Base-by-base conservation (phyloP, 139 green algal genomes). In the Chlamydomonas schloesseri region DNA sequence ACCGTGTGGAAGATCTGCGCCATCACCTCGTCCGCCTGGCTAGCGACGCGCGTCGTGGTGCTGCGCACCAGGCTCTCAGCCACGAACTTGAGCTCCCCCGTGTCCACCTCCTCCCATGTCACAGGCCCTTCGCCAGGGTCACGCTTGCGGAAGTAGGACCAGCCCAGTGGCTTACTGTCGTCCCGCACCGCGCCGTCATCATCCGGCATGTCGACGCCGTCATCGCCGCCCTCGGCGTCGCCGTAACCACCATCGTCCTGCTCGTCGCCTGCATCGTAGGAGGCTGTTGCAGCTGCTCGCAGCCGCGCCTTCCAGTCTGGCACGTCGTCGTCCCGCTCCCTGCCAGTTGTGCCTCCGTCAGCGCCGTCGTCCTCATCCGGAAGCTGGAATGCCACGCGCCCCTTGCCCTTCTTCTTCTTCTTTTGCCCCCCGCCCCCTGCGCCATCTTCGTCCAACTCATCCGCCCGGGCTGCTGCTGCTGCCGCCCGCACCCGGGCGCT, bases 41-140 rank as follows among this genome's bases (percentile, higher is more conserved):
- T 87, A 53, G 69, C 53, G 9, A 42, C 28, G 3, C 55, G 34
- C 36, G 36, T 79, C 14, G 81, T 87, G 26, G 81, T 80, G 53
- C 53, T 80, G 53, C 34, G 69, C 17, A 87, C 81, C 34, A 87
- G 68, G 69, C 28, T 71, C 81, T 87, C 81, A 28, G 81, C 81
- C 33, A 87, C 81, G 31, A 72, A 87, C 33, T 34, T 34, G 26
- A 87, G 81, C 81, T 87, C 81, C 21, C 36, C 69, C 33, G 36
- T 29, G 55, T 87, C 81, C 69, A 80, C 81, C 81, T 87, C 81
- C 11, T n/a, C 81, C 81, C 81, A 87, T 14, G 34, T 72, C 23
- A 31, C 53, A 9, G 81, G 81, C 9, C 81, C 81, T 28, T 87
- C 81, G 26, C 26, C 33, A 20, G 81, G 18, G 28, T 87, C 81